Conservation (phyloP, 805 yeast genomes). For the Debaryomyces tyrocola region DNA sequence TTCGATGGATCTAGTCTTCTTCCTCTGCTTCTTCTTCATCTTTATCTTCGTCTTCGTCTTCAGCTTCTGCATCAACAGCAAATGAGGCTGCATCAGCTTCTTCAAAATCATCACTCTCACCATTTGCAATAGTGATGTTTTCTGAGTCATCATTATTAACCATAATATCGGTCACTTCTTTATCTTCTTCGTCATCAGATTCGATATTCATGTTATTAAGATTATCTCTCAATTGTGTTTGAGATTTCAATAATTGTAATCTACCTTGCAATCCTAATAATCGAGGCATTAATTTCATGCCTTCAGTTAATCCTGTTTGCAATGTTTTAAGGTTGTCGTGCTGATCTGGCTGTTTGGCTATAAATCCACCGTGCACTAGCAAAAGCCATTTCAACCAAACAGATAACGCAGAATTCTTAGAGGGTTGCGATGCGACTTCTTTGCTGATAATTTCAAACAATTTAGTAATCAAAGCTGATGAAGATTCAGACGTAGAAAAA, state of each 20-base stretch:
- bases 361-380: conserved; percentile 65
- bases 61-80: conserved; percentile 25
- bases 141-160: conserved; percentile 24
- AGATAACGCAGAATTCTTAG: conserved; percentile 27
- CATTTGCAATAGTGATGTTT: conserved; percentile 36
- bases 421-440: conserved; percentile 28
- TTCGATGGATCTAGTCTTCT: conserved; percentile 2
- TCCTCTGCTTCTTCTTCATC: conserved; percentile 31
- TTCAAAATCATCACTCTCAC: conserved; percentile 39
- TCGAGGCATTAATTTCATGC: conserved; percentile 59
- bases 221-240: conserved; percentile 59
- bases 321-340: conserved; percentile 56
- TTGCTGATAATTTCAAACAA: conserved; percentile 29
- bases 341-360: conserved; percentile 52
- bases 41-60: conserved; percentile 38
- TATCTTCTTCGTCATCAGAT: conserved; percentile 16
- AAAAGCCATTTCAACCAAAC: conserved; percentile 84
- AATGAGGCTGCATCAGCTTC: conserved; percentile 8
- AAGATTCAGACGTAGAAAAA: conserved; percentile 30
- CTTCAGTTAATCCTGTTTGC: conserved; percentile 55
- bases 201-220: conserved; percentile 5
- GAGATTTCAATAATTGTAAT: conserved; percentile 72
- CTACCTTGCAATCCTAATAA: conserved; percentile 84
- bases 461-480: conserved; percentile 19
- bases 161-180: conserved; percentile 7